Base-by-base conservation (phyloP, 768 basidiomycete genomes). In the Podaxis carcinomalis region DNA sequence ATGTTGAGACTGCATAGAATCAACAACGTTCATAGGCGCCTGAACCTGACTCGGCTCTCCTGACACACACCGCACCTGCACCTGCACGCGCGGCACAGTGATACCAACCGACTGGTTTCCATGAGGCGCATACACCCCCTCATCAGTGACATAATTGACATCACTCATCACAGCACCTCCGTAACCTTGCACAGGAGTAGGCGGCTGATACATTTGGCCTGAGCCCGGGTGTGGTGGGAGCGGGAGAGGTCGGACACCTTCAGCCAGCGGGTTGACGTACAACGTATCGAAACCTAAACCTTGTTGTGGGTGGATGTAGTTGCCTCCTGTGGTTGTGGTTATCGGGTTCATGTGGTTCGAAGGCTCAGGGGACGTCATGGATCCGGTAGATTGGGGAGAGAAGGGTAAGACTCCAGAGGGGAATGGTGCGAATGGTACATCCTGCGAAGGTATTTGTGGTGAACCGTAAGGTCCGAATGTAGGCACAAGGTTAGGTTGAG, bases 211-310 rank as follows among this genome's bases (percentile, higher is more conserved):
- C 2, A 35, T n/a, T 53, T 60, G 59, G 2, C 51, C 59, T 19
- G n/a, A n/a, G n/a, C n/a, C n/a, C n/a, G 51, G 27, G 16, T 60
- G 59, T 6, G 59, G 59, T 16, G 59, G 59, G 13, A 60, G 28
- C 40, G 59, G 59, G 16, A 60, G 51, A 4, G 59, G 59, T n/a
- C 59, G 59, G 42, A 60, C 59, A 4, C 51, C 52, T 13, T 35
- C 42, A 9, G 6, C 46, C 9, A 57, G 2, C 16, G 56, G n/a
- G 23, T 51, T 58, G 9, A 50, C 35, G 37, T 58, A 50, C 35
- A 51, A 36, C 2, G 35, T 35, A 14, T 57, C 56, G 19, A 57
- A 50, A n/a, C 27, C 19, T 27, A 57, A 50, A n/a, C 27, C 19
- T 27, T 58, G 47, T 27, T 58, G 47, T 16, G 46, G 25, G 27